phyloP scores from a whole-genome alignment of 208 protist species.

The Strigomonas culicis region DNA sequence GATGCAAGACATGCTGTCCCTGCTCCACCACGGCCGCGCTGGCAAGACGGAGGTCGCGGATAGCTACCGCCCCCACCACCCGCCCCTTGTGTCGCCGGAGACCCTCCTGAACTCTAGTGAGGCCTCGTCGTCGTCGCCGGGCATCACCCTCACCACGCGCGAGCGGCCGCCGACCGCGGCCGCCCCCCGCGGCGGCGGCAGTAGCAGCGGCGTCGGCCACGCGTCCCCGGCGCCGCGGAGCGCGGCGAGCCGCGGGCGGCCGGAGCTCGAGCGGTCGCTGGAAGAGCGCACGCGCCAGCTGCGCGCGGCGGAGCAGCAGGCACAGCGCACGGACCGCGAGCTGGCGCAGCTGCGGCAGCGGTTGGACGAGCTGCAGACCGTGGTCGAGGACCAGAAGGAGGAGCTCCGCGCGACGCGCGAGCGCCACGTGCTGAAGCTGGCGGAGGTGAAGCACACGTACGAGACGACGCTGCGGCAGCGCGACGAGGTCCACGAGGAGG shows the following conservation, averaged over 20 bases:
- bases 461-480: conserved; percentile 33
- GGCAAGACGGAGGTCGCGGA: too few species aligned
- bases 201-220: not conserved
- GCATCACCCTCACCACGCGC: not conserved
- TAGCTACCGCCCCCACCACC: too few species aligned
- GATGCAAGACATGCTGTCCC: conserved; percentile 52
- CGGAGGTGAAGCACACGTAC: conserved; percentile 38
- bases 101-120: too few species aligned
- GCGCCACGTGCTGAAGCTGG: conserved; percentile 37
- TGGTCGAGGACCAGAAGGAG: conserved; percentile 37
- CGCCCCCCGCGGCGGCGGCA: not conserved
- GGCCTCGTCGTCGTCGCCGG: too few species aligned
- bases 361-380: conserved; percentile 38
- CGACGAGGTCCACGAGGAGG: conserved; percentile 48
- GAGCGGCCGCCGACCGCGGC: not conserved
- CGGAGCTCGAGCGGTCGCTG: too few species aligned
- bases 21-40: conserved; percentile 19
- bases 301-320: not conserved
- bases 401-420: conserved; percentile 34
- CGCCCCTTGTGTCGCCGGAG: too few species aligned
- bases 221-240: too few species aligned
- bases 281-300: conserved; percentile 3
- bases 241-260: too few species aligned
- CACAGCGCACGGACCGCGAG: conserved; percentile 14
- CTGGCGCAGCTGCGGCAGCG: conserved; percentile 31